phyloP scores from a whole-genome alignment of 805 yeast genomes.

The Saccharomyces eubayanus region DNA sequence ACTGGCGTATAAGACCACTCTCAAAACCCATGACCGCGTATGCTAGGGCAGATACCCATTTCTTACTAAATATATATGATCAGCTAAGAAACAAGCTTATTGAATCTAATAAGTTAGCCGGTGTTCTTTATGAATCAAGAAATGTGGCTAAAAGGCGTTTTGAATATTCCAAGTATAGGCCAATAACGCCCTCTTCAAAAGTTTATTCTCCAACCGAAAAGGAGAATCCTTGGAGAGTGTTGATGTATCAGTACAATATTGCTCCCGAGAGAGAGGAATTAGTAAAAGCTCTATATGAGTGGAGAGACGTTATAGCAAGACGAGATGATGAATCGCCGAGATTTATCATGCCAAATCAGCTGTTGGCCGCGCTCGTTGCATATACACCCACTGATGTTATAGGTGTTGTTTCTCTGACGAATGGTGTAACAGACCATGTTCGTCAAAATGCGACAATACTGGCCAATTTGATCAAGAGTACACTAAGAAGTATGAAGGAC shows the following conservation, averaged over 20 bases:
- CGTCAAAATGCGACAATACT: slow-evolving; percentile 50
- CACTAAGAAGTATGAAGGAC: slow-evolving; percentile 25
- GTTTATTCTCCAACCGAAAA: slow-evolving; percentile 47
- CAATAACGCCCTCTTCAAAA: slow-evolving; percentile 21
- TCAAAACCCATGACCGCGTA: slow-evolving; percentile 67
- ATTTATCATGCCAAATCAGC: slow-evolving; percentile 75
- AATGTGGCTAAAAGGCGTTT: slow-evolving; percentile 73
- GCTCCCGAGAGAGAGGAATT: slow-evolving; percentile 45
- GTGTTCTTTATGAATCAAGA: slow-evolving; percentile 66
- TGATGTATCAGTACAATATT: slow-evolving; percentile 60
- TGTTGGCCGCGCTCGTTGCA: slow-evolving; percentile 53
- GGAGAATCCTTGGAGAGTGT: slow-evolving; percentile 56
- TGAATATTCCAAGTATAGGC: slow-evolving; percentile 66
- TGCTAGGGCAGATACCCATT: slow-evolving; percentile 94
- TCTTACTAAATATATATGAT: slow-evolving; percentile 71
- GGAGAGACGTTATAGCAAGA: slow-evolving; percentile 81
- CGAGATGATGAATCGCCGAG: slow-evolving; percentile 75
- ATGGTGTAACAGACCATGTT: slow-evolving; percentile 44
- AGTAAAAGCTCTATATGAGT: slow-evolving; percentile 54
- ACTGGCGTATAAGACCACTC: slow-evolving; percentile 90
- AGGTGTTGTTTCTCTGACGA: slow-evolving; percentile 44
- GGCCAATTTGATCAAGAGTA: slow-evolving; percentile 45
- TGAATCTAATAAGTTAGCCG: slow-evolving; percentile 41
- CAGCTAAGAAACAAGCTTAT: slow-evolving; percentile 57
- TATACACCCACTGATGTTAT: slow-evolving; percentile 50